Evolutionary conservation across 2,329 filamentous ascomycete genomes (phyloP).

Genomic region (Cladosporium cucumerinum): DNA sequence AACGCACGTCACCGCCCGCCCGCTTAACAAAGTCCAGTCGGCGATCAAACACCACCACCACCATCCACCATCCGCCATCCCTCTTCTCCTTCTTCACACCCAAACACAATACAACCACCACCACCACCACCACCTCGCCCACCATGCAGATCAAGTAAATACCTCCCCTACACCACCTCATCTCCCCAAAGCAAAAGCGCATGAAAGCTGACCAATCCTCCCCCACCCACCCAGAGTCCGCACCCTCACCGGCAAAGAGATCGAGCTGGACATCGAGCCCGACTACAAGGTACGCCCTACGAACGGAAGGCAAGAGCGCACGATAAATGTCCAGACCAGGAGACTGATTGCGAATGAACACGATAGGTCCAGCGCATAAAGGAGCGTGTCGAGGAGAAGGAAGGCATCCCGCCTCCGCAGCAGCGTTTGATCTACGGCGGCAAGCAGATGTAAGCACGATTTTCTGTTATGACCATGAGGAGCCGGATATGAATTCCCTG

Average conservation of each 20-base stretch:
- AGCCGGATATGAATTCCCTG: no score
- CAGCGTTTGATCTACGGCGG: slow-evolving; percentile 94
- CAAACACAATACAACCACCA: slow-evolving; percentile 9
- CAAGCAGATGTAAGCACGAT: slow-evolving; percentile 78
- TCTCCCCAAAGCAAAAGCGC: not conserved
- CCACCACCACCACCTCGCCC: not conserved
- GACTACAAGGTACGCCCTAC: slow-evolving; percentile 74
- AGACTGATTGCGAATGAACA: not conserved
- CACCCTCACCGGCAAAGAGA: slow-evolving; percentile 97
- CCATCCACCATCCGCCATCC: not conserved
- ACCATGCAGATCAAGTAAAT: slow-evolving; percentile 19
- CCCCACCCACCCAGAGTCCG: slow-evolving; percentile 69
- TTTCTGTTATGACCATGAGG: not conserved
- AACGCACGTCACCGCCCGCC: not conserved
- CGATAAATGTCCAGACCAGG: not conserved
- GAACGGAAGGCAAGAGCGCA: not conserved
- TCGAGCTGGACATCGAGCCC: slow-evolving; percentile 93
- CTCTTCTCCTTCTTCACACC: not conserved
- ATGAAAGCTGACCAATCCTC: not conserved
- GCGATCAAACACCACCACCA: slow-evolving; percentile 26
- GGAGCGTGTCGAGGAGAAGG: slow-evolving; percentile 98
- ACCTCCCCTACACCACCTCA: not conserved
- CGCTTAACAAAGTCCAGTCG: slow-evolving; percentile 17
- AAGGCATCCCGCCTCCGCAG: slow-evolving; percentile 94
- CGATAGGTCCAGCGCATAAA: slow-evolving; percentile 87